Base-by-base conservation (phyloP, 768 basidiomycete genomes). In the Amanita molliuscula region DNA sequence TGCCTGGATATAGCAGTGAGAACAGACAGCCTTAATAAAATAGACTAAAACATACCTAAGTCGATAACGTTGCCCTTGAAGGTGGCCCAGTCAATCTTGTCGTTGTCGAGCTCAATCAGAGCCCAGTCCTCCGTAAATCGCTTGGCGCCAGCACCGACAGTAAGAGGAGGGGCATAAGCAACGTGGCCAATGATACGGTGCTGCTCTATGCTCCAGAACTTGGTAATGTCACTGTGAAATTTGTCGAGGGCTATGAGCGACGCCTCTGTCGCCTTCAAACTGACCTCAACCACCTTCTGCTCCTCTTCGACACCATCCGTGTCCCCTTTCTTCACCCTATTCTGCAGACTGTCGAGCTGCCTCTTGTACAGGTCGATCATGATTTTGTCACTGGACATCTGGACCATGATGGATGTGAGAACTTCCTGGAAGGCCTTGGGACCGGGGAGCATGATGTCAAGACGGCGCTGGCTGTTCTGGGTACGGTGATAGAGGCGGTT, bases 141-240 rank as follows among this genome's bases (percentile, higher is more conserved):
- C 48, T 64, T 31, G 44, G 56, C 45, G 13, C 53, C 58, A 54
- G 37, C 56, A 28, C 46, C 44, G 57, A 61, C 61, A 29, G 33
- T 49, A 56, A 68, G 66, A 10, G 55, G 33, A 25, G 57, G 59
- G 54, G 55, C 51, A 59, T 65, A 61, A 50, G 67, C 42, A 49
- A 71, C 63, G 40, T 43, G 53, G 41, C 71, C 71, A 41, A 71
- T 54, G 52, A 61, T 48, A 50, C 68, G 70, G 46, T 59, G 52
- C 43, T 53, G 41, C 2, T 54, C 28, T 11, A 47, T 50, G 1
- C 53, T 59, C 49, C 53, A 50, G 42, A 52, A 31, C 57, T 63
- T 62, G 6, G 55, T 63, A 49, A 65, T 56, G 6, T 62, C 54
- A 44, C 23, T 44, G 54, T 66, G 64, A 41, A 69, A 40, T 45